Conservation (phyloP, 805 yeast genomes). For the Cyberlindnera mississippiensis region DNA sequence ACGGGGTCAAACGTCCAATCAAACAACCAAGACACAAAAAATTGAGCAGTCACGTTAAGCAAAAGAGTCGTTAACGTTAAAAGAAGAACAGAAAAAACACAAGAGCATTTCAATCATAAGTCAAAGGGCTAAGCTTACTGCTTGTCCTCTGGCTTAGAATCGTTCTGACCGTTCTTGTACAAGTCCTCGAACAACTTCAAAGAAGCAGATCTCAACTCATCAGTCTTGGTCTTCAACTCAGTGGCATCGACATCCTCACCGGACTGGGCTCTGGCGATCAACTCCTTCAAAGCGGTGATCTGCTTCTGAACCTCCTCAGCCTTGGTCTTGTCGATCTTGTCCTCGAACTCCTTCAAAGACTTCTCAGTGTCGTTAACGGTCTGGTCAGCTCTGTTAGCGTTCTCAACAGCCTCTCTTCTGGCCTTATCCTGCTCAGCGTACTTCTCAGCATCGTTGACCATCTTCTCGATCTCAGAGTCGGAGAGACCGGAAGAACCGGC, state of each 20-base stretch:
- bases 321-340: constrained; percentile 52
- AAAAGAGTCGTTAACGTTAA: constrained; percentile 8
- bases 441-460: constrained; percentile 57
- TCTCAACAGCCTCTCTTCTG: constrained; percentile 58
- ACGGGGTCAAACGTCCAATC: not conserved
- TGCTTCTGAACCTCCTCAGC: constrained; percentile 43
- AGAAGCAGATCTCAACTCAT: constrained; percentile 72
- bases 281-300: constrained; percentile 57
- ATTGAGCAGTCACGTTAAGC: not conserved
- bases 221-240: constrained; percentile 73
- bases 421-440: constrained; percentile 57
- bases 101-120: not conserved
- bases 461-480: constrained; percentile 57
- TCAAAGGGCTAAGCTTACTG: not conserved
- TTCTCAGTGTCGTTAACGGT: constrained; percentile 82
- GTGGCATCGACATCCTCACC: constrained; percentile 55
- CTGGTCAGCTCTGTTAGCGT: constrained; percentile 81
- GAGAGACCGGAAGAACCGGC: constrained; percentile 59
- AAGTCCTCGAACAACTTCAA: constrained; percentile 67
- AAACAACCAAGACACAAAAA: not conserved
- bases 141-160: constrained; percentile 27
- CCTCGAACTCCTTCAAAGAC: constrained; percentile 74
- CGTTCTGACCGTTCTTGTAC: constrained; percentile 27
- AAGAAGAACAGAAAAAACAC: not conserved
- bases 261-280: constrained; percentile 66